Conservation (phyloP, 805 yeast species). For the Sugiyamaella boreocaroliniensis region DNA sequence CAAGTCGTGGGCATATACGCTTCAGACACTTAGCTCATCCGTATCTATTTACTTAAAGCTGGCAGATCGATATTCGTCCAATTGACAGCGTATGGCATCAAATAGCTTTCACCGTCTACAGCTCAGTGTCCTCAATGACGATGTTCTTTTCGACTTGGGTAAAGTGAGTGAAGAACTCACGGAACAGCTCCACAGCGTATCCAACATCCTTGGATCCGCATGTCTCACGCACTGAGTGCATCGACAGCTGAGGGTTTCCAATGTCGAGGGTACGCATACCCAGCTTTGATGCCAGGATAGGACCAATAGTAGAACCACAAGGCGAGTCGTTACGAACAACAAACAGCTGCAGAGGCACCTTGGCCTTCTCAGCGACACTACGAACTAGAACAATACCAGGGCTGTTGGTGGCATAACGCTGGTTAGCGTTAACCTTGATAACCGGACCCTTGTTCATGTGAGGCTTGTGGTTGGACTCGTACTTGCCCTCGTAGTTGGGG, state of each 20-base stretch:
- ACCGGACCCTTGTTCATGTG: constrained; percentile 85
- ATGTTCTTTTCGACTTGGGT: constrained; percentile 17
- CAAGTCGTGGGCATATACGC: background rate
- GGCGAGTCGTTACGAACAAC: constrained; percentile 92
- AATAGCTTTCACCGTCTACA: background rate
- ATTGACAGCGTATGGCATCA: background rate
- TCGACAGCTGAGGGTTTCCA: constrained; percentile 86
- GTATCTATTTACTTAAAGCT: background rate
- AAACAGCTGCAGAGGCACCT: constrained; percentile 83
- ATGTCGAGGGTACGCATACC: constrained; percentile 84
- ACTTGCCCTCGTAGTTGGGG: constrained; percentile 75
- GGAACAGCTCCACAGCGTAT: constrained; percentile 54
- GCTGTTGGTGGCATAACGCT: constrained; percentile 89
- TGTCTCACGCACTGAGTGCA: constrained; percentile 93
- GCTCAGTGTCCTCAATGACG: constrained; percentile 15
- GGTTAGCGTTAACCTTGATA: constrained; percentile 88
- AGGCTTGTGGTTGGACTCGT: constrained; percentile 78
- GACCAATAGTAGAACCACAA: constrained; percentile 96
- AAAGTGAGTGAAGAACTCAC: constrained; percentile 46
- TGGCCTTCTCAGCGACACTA: constrained; percentile 55
- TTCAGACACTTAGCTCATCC: background rate
- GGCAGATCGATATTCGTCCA: background rate
- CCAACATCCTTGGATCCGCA: constrained; percentile 74
- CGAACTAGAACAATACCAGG: constrained; percentile 78
- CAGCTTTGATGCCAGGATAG: constrained; percentile 77